These are phyloP conservation scores for Yarrowia deformans DNA, from an alignment of 805 yeast species.

Conservation along the genomic window DNA sequence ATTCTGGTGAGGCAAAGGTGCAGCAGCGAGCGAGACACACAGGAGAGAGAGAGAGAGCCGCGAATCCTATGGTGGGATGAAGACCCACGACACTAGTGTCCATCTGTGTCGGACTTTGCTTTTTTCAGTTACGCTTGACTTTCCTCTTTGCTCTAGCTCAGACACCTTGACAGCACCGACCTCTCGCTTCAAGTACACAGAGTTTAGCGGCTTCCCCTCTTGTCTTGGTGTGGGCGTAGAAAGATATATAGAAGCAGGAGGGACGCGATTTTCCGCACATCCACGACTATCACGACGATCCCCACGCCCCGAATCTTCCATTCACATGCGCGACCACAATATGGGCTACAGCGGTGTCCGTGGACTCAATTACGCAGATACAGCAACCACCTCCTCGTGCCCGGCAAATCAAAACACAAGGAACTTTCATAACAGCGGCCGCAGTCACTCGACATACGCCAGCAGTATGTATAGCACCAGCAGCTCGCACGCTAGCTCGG, in stretches of 20 bases:
- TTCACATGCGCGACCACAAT: slow-evolving; percentile 15
- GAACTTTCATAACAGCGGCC: neutral
- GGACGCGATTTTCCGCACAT: neutral
- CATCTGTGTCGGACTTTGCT: too few relatives aligned
- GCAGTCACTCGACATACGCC: neutral
- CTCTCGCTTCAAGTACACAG: slow-evolving; percentile 2
- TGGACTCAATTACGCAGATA: neutral
- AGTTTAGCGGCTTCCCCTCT: slow-evolving; percentile 35
- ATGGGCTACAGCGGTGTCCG: neutral
- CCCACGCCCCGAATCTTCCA: neutral
- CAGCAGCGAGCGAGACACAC: too few relatives aligned
- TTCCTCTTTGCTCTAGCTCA: neutral
- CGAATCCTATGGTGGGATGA: too few relatives aligned
- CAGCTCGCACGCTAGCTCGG: neutral
- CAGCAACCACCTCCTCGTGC: neutral
- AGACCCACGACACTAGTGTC: too few relatives aligned
- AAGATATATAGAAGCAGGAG: slow-evolving; percentile 22
- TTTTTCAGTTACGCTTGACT: neutral
- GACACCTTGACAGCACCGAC: neutral
- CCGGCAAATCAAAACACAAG: neutral
- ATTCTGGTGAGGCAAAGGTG: too few relatives aligned
- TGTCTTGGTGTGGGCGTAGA: neutral
- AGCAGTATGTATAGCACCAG: neutral
- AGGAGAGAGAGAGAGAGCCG: too few relatives aligned
- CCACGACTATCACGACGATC: slow-evolving; percentile 31